These are phyloP conservation scores for Blepharisma japonicum DNA, from an alignment of 73 alveolate genomes.

Conservation along the genomic window DNA sequence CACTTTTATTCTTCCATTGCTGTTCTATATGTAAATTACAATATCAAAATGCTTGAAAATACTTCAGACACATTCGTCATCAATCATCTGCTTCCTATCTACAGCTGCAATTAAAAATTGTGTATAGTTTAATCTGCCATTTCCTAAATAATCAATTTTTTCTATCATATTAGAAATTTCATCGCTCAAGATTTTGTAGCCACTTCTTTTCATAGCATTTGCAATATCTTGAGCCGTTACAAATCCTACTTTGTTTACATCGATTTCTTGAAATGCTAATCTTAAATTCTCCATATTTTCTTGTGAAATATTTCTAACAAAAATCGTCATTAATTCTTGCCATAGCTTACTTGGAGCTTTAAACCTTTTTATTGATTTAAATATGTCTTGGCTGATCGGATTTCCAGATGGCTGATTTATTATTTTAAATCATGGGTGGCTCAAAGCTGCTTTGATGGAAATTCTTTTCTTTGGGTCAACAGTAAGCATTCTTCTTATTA, in stretches of 20 bases:
- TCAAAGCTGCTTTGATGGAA: too few relatives aligned
- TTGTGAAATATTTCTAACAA: constrained; percentile 7
- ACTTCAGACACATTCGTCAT: constrained; percentile 28
- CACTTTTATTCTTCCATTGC: not conserved
- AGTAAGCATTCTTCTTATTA: too few relatives aligned
- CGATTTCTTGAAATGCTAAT: constrained; percentile 10
- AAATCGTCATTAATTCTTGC: constrained; percentile 32
- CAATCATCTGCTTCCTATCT: constrained; percentile 2
- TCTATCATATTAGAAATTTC: constrained; percentile 1
- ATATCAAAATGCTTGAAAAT: constrained; percentile 35
- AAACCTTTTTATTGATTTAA: not conserved
- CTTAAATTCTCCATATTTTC: constrained; percentile 5
- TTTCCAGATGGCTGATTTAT: too few relatives aligned
- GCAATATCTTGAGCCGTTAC: constrained; percentile 5
- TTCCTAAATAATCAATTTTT: constrained; percentile 31
- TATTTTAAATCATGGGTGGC: too few relatives aligned
- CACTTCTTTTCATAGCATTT: not conserved
- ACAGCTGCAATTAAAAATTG: constrained; percentile 48
- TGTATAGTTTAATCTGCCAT: constrained; percentile 43
- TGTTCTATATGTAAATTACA: not conserved
- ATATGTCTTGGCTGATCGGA: not conserved
- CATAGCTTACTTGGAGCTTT: constrained; percentile 27
- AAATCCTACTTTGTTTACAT: constrained; percentile 11
- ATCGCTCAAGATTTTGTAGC: not conserved
- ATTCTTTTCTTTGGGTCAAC: too few relatives aligned